Conservation (phyloP, 257 asterid genomes). For the Euphrasia confusa region DNA sequence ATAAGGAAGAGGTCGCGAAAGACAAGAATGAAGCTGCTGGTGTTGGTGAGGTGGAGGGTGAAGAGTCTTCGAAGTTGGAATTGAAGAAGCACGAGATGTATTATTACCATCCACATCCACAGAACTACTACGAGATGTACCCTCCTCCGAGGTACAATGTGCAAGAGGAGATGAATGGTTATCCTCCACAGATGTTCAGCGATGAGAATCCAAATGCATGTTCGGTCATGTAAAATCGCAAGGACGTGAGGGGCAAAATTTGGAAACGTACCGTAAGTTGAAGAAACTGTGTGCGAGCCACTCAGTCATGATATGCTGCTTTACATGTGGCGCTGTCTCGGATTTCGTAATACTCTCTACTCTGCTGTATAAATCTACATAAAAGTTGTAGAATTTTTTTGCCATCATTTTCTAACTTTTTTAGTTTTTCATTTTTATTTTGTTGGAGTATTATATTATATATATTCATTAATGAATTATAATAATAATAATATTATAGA, state of each 20-base stretch:
- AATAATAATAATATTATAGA: no score
- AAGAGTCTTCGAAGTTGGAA: neutral
- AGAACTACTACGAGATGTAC: constrained; percentile 1
- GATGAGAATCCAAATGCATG: constrained; percentile 7
- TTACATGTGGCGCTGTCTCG: neutral
- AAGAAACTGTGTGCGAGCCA: neutral
- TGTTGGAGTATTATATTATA: no score
- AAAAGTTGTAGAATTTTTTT: neutral
- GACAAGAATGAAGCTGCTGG: neutral
- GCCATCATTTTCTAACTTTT: neutral
- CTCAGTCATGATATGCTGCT: neutral
- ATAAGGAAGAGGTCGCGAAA: neutral
- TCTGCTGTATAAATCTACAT: neutral
- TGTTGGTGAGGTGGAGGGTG: neutral
- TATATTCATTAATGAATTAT: no score
- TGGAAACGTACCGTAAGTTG: neutral
- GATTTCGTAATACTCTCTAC: neutral
- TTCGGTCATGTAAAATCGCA: neutral
- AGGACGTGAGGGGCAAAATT: neutral
- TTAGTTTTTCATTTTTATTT: no score
- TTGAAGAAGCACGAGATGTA: neutral
- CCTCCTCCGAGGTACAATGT: neutral
- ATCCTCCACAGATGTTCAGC: constrained; percentile 5
- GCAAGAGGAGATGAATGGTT: neutral
- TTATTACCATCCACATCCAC: neutral